Evolutionary conservation across 352 stramenopile genomes (phyloP).

Genomic region (Pythium vanterpoolii): DNA sequence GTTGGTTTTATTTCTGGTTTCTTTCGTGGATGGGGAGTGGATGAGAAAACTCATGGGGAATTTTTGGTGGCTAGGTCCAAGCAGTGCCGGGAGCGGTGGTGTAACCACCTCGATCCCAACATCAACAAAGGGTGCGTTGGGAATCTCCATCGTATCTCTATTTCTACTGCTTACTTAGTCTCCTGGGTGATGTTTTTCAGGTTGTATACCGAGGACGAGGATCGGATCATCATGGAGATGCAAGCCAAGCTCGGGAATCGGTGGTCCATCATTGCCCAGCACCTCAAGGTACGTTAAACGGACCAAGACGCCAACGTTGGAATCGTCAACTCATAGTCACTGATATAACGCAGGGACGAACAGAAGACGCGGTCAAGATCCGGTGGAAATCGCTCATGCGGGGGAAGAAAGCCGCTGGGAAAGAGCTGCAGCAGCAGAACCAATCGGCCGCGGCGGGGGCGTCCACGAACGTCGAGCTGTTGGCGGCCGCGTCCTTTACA

Average conservation of each 20-base stretch:
- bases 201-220: conserved; percentile 88
- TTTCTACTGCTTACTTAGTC: not conserved
- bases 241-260: conserved; percentile 90
- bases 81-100: conserved; percentile 92
- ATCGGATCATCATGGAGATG: conserved; percentile 92
- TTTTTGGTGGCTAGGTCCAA: conserved; percentile 64
- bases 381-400: conserved; percentile 91
- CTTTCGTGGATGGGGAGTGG: not conserved
- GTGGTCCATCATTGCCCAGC: conserved; percentile 92
- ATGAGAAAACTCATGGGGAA: not conserved
- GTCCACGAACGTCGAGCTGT: not conserved
- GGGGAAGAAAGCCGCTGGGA: conserved; percentile 59
- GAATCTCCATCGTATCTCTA: not conserved
- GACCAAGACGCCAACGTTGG: not conserved
- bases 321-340: not conserved
- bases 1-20: no score
- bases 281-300: conserved; percentile 61
- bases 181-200: conserved; percentile 22
- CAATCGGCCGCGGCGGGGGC: not conserved
- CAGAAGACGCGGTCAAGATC: conserved; percentile 93
- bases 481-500: not conserved
- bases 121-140: conserved; percentile 88
- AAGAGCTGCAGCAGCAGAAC: conserved; percentile 50
- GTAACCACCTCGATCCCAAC: conserved; percentile 90
- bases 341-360: conserved; percentile 75